Percentiles rank a stretch among this genome's conserved stretches.
Evolutionary conservation across 768 basidiomycete genomes (phyloP).

Genomic region (Psilocybe tampanensis): DNA sequence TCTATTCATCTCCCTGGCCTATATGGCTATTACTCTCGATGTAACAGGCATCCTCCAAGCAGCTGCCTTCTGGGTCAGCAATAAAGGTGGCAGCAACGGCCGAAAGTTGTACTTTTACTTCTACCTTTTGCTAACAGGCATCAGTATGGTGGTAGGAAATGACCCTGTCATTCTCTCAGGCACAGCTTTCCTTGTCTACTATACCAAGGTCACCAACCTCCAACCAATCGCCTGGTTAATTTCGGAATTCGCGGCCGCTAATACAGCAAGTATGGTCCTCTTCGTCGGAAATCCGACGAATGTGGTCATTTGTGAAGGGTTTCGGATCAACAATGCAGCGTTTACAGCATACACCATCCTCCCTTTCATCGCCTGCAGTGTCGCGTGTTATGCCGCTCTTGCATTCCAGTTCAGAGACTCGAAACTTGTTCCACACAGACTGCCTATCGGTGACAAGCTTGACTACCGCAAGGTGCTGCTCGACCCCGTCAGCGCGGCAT

Average conservation of each 20-base stretch:
- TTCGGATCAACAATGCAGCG: constrained; percentile 72
- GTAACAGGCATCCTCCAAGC: constrained; percentile 85
- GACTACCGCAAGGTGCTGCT: constrained; percentile 64
- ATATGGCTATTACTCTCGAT: constrained; percentile 91
- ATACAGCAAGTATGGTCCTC: constrained; percentile 72
- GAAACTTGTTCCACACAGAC: constrained; percentile 53
- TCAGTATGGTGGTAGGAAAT: constrained; percentile 86
- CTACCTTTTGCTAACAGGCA: constrained; percentile 78
- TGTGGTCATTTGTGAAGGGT: constrained; percentile 88
- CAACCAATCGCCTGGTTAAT: constrained; percentile 70
- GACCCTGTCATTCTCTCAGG: constrained; percentile 94
- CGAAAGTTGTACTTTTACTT: constrained; percentile 76
- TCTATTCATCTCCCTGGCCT: constrained; percentile 89
- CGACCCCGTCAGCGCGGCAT: constrained; percentile 74
- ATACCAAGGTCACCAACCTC: constrained; percentile 67
- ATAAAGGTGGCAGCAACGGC: constrained; percentile 75
- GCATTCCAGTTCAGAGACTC: constrained; percentile 58
- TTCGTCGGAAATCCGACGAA: constrained; percentile 96
- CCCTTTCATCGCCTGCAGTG: constrained; percentile 70
- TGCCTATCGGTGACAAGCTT: constrained; percentile 38
- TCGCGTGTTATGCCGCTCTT: constrained; percentile 65
- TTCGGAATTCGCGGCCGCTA: constrained; percentile 77
- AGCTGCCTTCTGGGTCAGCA: constrained; percentile 88
- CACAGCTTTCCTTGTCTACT: constrained; percentile 88
- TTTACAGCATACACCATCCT: constrained; percentile 85